Base-by-base conservation (phyloP, 192 early-diverging fungal species). In the Coemansia sp. region DNA sequence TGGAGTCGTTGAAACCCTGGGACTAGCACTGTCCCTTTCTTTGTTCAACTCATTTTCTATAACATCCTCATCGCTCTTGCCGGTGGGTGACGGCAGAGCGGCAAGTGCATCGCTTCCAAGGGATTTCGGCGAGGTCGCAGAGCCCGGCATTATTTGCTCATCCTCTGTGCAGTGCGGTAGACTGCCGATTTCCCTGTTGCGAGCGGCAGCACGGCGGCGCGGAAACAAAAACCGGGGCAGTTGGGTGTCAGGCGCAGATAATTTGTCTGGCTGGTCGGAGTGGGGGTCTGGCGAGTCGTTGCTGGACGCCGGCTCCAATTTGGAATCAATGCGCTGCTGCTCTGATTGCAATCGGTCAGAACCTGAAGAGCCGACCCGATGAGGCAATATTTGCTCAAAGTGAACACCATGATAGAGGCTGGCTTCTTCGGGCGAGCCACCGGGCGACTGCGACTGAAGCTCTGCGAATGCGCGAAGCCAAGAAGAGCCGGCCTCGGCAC, bases 381-480 rank as follows among this genome's bases (percentile, higher is more conserved):
- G 30, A 5, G 36, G 27, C 39, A 42, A 29, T 27, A 29, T 59
- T 22, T 43, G 53, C 13, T 58, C 56, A 30, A 58, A 67, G 21
- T 67, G 64, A 2, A 51, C 34, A 21, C 35, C 52, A 7, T 58
- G 56, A 10, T 33, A 42, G 3, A 58, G 17, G 1, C 11, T 17
- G 8, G 27, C 26, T 3, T 25, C n/a, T 3, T 47, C 45, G n/a
- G 58, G 59, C 5, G 64, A 58, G n/a, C 45, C 35, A 31, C 48
- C 13, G 3, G 47, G 52, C 0, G 55, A 51, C 51, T 71, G 63
- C 23, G 50, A 36, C 38, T 71, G 75, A 5, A 78, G 68, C 57
- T 78, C 75, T 1, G 69, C 60, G 53, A 78, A 78, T 8, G 75
- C 75, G 8, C 69, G 63, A 9, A 78, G 60, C 75, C 75, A 78